Percentiles rank a stretch among this genome's conserved stretches.
These are phyloP conservation scores for Zygotorulaspora danielsina DNA, from an alignment of 805 yeast genomes.

Conservation along the genomic window DNA sequence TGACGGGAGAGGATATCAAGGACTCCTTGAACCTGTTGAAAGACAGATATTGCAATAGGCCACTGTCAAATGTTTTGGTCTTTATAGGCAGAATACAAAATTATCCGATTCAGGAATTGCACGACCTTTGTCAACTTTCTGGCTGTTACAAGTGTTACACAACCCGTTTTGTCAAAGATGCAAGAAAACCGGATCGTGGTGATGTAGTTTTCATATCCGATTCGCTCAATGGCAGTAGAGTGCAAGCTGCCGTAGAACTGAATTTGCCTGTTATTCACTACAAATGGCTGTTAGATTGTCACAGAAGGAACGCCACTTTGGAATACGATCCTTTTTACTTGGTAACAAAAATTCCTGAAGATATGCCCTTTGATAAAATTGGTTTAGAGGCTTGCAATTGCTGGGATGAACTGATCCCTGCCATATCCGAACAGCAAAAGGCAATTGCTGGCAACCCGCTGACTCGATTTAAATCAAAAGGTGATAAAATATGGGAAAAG, in stretches of 20 bases:
- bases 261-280: conserved; percentile 41
- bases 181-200: conserved; percentile 7
- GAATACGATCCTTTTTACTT: conserved; percentile 36
- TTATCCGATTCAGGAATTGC: conserved; percentile 11
- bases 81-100: conserved; percentile 30
- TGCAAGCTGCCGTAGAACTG: conserved; percentile 39
- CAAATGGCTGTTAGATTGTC: conserved; percentile 43
- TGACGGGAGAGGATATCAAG: conserved; percentile 30
- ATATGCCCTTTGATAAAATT: conserved; percentile 25
- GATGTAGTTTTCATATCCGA: conserved; percentile 31
- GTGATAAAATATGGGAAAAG: conserved; percentile 30
- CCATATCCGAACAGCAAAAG: neutral
- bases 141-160: conserved; percentile 20
- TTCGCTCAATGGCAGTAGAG: conserved; percentile 27
- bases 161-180: conserved; percentile 19
- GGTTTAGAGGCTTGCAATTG: conserved; percentile 35
- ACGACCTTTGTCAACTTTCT: conserved; percentile 13
- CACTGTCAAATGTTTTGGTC: conserved; percentile 25
- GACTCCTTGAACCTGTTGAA: conserved; percentile 13
- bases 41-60: conserved; percentile 17
- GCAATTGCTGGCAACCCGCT: conserved; percentile 9
- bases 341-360: conserved; percentile 11
- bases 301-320: conserved; percentile 39
- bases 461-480: conserved; percentile 28
- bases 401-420: conserved; percentile 20